These are phyloP conservation scores for Scedosporium boydii DNA, from an alignment of 2,329 filamentous ascomycete genomes.

Conservation along the genomic window DNA sequence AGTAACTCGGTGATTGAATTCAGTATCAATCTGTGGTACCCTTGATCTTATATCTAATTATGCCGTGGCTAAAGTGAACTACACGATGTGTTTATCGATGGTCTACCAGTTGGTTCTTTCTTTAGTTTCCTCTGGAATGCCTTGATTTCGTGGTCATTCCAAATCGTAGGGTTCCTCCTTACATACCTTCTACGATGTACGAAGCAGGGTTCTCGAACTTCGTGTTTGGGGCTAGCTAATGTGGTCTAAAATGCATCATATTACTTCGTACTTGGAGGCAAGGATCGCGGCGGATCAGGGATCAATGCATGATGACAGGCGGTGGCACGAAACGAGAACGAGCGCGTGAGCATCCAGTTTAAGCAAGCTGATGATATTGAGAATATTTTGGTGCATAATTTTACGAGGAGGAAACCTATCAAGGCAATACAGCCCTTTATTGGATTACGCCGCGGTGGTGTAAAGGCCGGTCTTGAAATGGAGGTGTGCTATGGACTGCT, in stretches of 20 bases:
- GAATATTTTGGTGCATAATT: conserved; percentile 96
- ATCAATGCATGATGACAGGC: too few species aligned
- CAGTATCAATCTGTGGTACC: not conserved
- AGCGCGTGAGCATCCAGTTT: conserved; percentile 96
- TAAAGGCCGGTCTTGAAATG: conserved; percentile 6
- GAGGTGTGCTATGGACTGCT: not conserved
- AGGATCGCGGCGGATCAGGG: too few species aligned
- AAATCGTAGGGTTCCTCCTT: conserved; percentile 91
- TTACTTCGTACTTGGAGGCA: too few species aligned
- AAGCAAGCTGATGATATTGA: conserved; percentile 99
- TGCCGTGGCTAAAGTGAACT: conserved; percentile 40
- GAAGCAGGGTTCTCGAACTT: too few species aligned
- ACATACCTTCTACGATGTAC: conserved; percentile 95
- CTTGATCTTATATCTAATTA: not conserved
- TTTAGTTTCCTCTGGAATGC: conserved; percentile 87
- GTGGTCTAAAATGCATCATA: too few species aligned
- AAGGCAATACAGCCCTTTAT: conserved; percentile 48
- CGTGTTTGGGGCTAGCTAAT: too few species aligned
- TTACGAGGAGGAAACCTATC: conserved; percentile 90
- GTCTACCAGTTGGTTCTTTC: conserved; percentile 80
- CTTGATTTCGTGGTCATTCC: conserved; percentile 97
- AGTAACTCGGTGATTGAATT: not conserved
- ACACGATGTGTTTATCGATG: conserved; percentile 95
- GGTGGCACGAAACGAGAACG: conserved; percentile 91
- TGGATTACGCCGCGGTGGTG: not conserved